Conservation (phyloP, 768 basidiomycete species). For the Suillus spraguei region DNA sequence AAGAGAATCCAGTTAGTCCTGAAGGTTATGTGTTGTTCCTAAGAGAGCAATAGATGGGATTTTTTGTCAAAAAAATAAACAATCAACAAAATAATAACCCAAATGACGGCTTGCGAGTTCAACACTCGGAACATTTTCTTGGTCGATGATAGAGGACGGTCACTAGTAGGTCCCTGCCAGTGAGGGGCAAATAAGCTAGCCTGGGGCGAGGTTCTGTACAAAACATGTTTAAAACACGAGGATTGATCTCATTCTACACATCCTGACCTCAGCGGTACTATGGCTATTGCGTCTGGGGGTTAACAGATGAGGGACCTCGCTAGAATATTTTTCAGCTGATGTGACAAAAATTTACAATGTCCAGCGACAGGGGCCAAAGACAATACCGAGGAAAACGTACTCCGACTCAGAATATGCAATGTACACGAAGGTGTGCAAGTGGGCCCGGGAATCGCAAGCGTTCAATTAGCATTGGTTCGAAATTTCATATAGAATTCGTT, state of each 20-base stretch:
- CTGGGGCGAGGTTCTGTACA: not conserved
- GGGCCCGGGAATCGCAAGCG: not conserved
- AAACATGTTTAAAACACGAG: not conserved
- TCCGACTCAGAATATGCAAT: not conserved
- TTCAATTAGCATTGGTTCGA: not conserved
- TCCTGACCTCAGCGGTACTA: not conserved
- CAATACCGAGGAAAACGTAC: not conserved
- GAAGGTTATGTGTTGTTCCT: too few species aligned
- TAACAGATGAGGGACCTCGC: not conserved
- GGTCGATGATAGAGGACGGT: too few species aligned
- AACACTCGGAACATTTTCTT: not conserved
- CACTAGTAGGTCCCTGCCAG: not conserved
- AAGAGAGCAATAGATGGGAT: too few species aligned
- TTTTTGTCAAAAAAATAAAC: too few species aligned
- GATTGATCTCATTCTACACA: not conserved
- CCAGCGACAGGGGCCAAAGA: not conserved
- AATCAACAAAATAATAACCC: too few species aligned
- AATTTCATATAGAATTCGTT: not conserved
- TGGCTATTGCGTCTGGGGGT: not conserved
- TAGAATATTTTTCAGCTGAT: too few species aligned
- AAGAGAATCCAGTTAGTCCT: too few species aligned
- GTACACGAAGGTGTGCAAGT: not conserved
- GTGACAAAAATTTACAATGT: too few species aligned
- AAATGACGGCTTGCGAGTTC: too few species aligned
- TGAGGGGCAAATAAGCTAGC: too few species aligned